Conservation (phyloP, 1,139 yeast species). For the Entelexis paramagnoliae region DNA sequence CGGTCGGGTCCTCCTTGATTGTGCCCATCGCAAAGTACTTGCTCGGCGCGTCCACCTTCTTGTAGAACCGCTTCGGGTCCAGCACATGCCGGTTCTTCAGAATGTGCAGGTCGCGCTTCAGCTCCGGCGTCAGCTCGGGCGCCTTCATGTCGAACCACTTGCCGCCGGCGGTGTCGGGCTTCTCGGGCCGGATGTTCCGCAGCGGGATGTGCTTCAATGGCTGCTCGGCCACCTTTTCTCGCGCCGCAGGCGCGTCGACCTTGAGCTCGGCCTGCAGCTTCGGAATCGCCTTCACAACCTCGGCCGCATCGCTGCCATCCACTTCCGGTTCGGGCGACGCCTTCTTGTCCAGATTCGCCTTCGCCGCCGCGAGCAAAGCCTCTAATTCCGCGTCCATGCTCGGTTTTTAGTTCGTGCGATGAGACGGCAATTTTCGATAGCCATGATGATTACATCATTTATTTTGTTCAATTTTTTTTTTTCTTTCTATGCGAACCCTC, state of each 20-base stretch:
- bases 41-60: constrained; percentile 75
- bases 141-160: constrained; percentile 81
- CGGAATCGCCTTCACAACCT: constrained; percentile 24
- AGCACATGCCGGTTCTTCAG: constrained; percentile 80
- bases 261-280: constrained; percentile 24
- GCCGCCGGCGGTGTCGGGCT: constrained; percentile 40
- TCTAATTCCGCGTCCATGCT: constrained; percentile 24
- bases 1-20: constrained; percentile 69
- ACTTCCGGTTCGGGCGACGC: not conserved
- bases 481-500: too few relatives aligned
- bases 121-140: constrained; percentile 61
- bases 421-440: not conserved
- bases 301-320: constrained; percentile 7
- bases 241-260: not conserved
- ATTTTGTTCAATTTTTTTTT: not conserved
- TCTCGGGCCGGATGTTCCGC: constrained; percentile 24
- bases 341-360: constrained; percentile 17
- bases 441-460: constrained; percentile 1
- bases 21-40: constrained; percentile 85
- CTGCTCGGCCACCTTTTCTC: not conserved
- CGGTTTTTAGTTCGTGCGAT: too few relatives aligned
- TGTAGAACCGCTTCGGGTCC: constrained; percentile 93
- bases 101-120: constrained; percentile 67
- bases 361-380: constrained; percentile 24
- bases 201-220: constrained; percentile 11